Evolutionary conservation across 208 protist genomes (phyloP).

Genomic region (Leishmania braziliensis): DNA sequence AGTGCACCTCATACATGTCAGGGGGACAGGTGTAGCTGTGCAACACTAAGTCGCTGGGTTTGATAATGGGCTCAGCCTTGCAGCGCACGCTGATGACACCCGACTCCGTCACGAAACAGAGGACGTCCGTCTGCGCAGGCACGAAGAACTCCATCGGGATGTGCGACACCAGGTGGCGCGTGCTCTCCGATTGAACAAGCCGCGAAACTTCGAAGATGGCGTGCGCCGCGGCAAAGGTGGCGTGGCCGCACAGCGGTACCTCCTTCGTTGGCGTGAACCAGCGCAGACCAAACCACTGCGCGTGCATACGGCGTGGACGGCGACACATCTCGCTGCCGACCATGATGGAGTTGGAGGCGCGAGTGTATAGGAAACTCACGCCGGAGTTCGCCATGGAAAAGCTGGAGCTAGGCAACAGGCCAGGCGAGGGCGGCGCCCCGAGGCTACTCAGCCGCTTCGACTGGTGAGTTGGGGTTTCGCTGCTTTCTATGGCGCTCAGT

Average conservation of each 20-base stretch:
- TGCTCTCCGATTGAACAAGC: slow-evolving; percentile 40
- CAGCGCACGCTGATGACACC: slow-evolving; percentile 62
- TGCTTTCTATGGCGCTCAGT: neutral
- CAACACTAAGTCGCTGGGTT: slow-evolving; percentile 21
- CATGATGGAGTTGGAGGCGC: slow-evolving; percentile 28
- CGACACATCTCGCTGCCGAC: slow-evolving; percentile 25
- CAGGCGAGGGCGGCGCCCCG: slow-evolving; percentile 29
- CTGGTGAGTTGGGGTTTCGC: slow-evolving; percentile 4
- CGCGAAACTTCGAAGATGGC: slow-evolving; percentile 62
- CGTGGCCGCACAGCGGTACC: slow-evolving; percentile 72
- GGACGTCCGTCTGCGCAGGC: slow-evolving; percentile 52
- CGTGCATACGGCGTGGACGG: slow-evolving; percentile 52
- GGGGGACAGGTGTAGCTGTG: slow-evolving; percentile 29
- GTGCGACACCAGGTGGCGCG: slow-evolving; percentile 45
- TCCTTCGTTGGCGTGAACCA: slow-evolving; percentile 78
- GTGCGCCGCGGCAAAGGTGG: slow-evolving; percentile 78
- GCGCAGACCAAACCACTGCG: slow-evolving; percentile 77
- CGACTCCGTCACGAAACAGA: slow-evolving; percentile 61
- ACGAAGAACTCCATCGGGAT: slow-evolving; percentile 64
- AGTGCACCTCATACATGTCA: slow-evolving; percentile 71
- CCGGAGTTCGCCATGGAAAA: slow-evolving; percentile 58
- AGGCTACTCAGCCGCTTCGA: slow-evolving; percentile 7
- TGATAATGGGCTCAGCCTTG: slow-evolving; percentile 4
- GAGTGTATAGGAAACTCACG: slow-evolving; percentile 44
- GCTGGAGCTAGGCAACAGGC: slow-evolving; percentile 48